These are phyloP conservation scores for Fusarium kyushuense DNA, from an alignment of 2,329 filamentous ascomycete species.

Conservation along the genomic window DNA sequence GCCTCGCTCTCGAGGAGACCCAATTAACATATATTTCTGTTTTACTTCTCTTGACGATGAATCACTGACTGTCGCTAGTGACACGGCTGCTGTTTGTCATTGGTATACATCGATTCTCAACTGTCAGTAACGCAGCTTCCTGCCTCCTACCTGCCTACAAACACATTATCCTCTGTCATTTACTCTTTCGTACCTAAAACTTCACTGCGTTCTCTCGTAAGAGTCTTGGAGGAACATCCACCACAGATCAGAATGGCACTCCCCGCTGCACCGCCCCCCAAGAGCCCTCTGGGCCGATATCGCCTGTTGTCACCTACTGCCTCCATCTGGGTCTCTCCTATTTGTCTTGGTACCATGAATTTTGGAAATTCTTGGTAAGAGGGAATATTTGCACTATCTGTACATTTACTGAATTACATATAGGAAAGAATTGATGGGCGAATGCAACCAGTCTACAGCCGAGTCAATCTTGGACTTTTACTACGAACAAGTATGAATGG, in stretches of 20 bases:
- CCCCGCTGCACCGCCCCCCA: constrained; percentile 61
- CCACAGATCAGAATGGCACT: constrained; percentile 37
- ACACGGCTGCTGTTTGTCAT: neutral
- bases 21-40: neutral
- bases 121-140: neutral
- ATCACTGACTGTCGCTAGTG: neutral
- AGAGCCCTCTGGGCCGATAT: constrained; percentile 73
- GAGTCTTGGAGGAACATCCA: neutral
- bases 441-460: constrained; percentile 70
- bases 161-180: neutral
- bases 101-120: neutral
- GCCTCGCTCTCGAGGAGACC: neutral
- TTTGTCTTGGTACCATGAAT: constrained; percentile 74
- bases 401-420: neutral
- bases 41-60: neutral
- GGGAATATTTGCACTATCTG: accelerated
- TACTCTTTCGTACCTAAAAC: neutral
- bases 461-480: constrained; percentile 76
- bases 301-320: constrained; percentile 75
- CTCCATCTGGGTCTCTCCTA: constrained; percentile 73
- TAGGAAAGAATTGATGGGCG: constrained; percentile 70
- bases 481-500: constrained; percentile 62
- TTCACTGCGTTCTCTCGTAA: neutral
- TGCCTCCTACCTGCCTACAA: neutral
- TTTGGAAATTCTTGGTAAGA: constrained; percentile 68